Base-by-base conservation (phyloP, 176 grass and related monocot species). In the Alloteropsis semialata region DNA sequence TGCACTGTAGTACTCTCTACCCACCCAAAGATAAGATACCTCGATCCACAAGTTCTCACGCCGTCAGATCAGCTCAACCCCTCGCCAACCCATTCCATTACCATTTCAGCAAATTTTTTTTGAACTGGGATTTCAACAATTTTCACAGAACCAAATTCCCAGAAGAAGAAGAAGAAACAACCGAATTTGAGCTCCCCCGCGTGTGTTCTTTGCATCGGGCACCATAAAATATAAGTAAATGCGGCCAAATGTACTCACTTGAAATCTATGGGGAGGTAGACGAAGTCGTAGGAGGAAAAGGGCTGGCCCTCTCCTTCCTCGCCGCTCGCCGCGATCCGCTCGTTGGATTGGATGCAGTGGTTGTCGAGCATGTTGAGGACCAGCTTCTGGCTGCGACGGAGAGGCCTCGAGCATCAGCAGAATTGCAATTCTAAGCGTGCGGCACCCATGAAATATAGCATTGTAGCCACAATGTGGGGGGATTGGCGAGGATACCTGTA, bases 191-290 rank as follows among this genome's bases (percentile, higher is more conserved):
- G 65, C 38, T 15, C 28, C 19, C 0, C 61, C 21, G 43, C 15
- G 49, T 19, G 82, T 42, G 55, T 34, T 78, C 5, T 82, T 82
- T 82, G 73, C 22, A 57, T 60, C n/a, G 74, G 15, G 66, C 30
- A 15, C 84, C 88, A 90, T 90, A 60, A 90, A 90, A 90, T 90
- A 87, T 90, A 57, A 32, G 69, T 49, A 19, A 87, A 83, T 83
- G 50, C 37, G 72, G 69, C 62, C 19, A 50, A 45, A 53, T 48
- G 42, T 75, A 92, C 96, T 94, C 85, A 99, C 97, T 89, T 99
- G 97, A 99, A 99, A 94, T 99, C 97, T 39, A 99, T 99, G 71
- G 97, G 97, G n/a, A 99, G 97, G 74, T 99, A 99, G 85, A 96
- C 85, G 64, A 99, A 99, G 91, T 99, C 97, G 82, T 96, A 99